Base-by-base conservation (phyloP, 1,139 yeast species). In the Blastobotrys niveus region DNA sequence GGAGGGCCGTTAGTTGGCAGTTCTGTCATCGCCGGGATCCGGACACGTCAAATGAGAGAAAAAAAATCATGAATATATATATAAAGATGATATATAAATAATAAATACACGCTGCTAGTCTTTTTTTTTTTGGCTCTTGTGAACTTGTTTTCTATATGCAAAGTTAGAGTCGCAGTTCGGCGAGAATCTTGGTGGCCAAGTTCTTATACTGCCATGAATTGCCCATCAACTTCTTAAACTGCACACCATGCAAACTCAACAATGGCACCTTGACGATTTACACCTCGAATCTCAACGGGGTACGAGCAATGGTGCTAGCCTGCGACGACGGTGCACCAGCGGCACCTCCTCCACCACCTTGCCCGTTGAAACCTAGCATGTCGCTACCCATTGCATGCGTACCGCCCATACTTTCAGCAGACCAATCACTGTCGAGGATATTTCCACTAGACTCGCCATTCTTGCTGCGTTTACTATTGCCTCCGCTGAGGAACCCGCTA, bases 191-290 rank as follows among this genome's bases (percentile, higher is more conserved):
- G 48, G 93, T 81, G 2, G 96, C 97, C 62, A 89, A 71, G n/a
- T 88, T 82, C 68, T 89, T 89, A 67, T 89, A 89, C 66, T 84
- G 79, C 97, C 97, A 89, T 2, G 96, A 86, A 63, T 91, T 88
- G 57, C 98, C 98, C 48, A 85, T 75, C 36, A 89, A 74, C 63
- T 89, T 89, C 71, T 89, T 91, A 69, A 91, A 88, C 64, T 89
- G 96, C 43, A 91, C 91, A 63, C 97, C 98, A 54, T 85, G 88
- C 51, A 91, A 72, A 10, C 94, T 88, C 48, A 89, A 84, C 53
- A 91, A 72, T 37, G 96, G 95, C 44, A 91, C 95, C 62, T 87
- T 87, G 39, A 89, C 97, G 53, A 91, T 81, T 64, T 85, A 89
- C 51, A 91, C 85, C 61, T 91, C 97, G 64, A 91, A 91, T 58